Evolutionary conservation across 306 rosid species (phyloP).

Genomic region (Sechiopsis laciniata): DNA sequence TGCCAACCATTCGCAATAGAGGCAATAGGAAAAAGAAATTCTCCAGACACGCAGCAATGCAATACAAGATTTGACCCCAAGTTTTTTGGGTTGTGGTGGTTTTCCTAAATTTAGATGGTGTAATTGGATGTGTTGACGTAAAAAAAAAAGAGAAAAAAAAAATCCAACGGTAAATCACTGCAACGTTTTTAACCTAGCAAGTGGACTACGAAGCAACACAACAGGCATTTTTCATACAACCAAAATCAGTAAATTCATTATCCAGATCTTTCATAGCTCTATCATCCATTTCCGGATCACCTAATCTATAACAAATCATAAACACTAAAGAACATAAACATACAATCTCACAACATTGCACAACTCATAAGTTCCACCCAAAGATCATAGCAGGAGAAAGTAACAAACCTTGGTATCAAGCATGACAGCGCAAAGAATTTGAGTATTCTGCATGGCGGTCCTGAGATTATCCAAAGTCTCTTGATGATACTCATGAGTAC

Average conservation of each 20-base stretch:
- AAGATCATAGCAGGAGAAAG: not conserved
- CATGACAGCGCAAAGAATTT: conserved; percentile 81
- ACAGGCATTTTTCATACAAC: too few species aligned
- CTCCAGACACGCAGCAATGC: not conserved
- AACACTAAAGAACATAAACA: not conserved
- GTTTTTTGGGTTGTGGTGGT: not conserved
- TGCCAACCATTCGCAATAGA: too few species aligned
- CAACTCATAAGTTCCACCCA: not conserved
- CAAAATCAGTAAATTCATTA: too few species aligned
- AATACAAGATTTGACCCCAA: not conserved
- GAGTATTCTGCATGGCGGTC: conserved; percentile 73
- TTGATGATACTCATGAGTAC: conserved; percentile 84
- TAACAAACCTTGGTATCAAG: conserved; percentile 74
- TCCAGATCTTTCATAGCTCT: too few species aligned
- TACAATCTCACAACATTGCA: not conserved
- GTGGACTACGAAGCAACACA: not conserved
- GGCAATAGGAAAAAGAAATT: not conserved
- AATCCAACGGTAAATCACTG: not conserved
- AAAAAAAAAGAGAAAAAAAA: too few species aligned
- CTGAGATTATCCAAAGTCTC: conserved; percentile 81
- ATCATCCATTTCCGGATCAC: not conserved
- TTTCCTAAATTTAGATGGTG: not conserved
- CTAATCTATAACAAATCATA: not conserved
- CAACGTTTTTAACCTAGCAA: conserved; percentile 5
- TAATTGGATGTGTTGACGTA: too few species aligned